Base-by-base conservation (phyloP, 2,329 filamentous ascomycete species). In the Exophiala dermatitidis region DNA sequence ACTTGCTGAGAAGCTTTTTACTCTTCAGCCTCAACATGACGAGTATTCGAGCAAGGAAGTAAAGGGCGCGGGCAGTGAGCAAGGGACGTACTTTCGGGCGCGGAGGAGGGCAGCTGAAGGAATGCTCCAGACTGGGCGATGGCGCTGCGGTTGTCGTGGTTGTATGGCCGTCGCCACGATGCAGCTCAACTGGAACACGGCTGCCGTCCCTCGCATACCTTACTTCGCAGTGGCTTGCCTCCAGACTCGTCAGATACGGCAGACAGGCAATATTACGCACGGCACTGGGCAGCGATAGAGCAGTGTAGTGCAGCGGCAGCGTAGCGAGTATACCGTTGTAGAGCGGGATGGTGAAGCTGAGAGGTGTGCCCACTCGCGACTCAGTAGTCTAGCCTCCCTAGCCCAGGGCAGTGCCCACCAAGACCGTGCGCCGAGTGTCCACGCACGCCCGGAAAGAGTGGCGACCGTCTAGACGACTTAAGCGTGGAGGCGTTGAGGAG, bases 121-220 rank as follows among this genome's bases (percentile, higher is more conserved):
- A 58, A 58, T 58, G 56, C 56, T 55, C 50, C 40, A 50, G 52
- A 53, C 46, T 45, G 51, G n/a, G 31, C 30, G 51, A 26, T 41
- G 38, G 38, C 38, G 38, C 9, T 28, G n/a, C 28, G 3, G 19
- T 41, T 41, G 38, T 41, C 38, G 12, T 41, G 38, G 38, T 26
- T 12, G 10, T 28, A 26, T 26, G 5, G 5, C 5, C 9, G 30
- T 34, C 32, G 26, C 31, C 41, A 38, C 46, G 46, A 34, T 37
- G 40, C 48, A 47, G 10, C 38, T 28, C 12, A 31, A 31, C 42
- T 26, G 42, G 19, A 19, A 34, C 33, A 34, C 10, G 33, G 33
- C 33, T 19, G 19, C 19, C 1, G 19, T 19, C 33, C 26, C 38
- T 28, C 19, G 28, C 38, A 41, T 41, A 41, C 12, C 38, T 41